Evolutionary conservation across 441 rosid species (phyloP).

Genomic region (California macrophylla): DNA sequence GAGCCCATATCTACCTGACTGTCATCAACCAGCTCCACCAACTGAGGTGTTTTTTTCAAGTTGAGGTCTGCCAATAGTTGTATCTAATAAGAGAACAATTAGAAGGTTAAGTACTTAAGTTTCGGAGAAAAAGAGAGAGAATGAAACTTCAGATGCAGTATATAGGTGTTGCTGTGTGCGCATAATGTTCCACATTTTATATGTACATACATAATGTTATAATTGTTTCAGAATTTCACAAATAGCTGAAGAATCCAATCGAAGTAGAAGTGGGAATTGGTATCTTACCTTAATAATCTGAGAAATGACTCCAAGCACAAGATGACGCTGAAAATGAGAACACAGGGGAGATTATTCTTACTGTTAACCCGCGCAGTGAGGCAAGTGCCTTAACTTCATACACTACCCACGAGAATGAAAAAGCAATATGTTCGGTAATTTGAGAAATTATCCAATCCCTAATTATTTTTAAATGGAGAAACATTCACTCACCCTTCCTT

Average conservation of each 20-base stretch:
- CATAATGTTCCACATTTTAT: not conserved
- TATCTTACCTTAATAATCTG: slow-evolving; percentile 94
- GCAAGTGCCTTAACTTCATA: slow-evolving; percentile 7
- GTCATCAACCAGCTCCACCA: slow-evolving; percentile 81
- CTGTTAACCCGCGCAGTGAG: slow-evolving; percentile 2
- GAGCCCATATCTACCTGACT: slow-evolving; percentile 37
- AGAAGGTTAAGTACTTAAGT: slow-evolving; percentile 12
- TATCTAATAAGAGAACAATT: slow-evolving; percentile 35
- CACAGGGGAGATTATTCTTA: slow-evolving; percentile 14
- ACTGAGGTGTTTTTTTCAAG: slow-evolving; percentile 92
- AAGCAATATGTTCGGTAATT: not conserved
- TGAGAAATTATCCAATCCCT: not conserved
- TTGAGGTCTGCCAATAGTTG: slow-evolving; percentile 93
- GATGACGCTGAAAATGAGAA: slow-evolving; percentile 69
- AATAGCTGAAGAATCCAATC: not conserved
- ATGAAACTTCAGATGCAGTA: not conserved
- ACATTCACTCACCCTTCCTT: slow-evolving; percentile 74
- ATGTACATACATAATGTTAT: not conserved
- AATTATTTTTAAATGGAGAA: not conserved
- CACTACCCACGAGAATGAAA: not conserved
- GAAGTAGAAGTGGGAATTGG: slow-evolving; percentile 4
- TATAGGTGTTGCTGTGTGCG: slow-evolving; percentile 2
- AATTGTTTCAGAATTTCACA: not conserved
- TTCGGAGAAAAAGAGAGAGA: slow-evolving; percentile 18
- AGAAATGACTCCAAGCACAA: slow-evolving; percentile 90